These are phyloP conservation scores for Chlorella sp. DNA, from an alignment of 139 green algal species.

Conservation along the genomic window DNA sequence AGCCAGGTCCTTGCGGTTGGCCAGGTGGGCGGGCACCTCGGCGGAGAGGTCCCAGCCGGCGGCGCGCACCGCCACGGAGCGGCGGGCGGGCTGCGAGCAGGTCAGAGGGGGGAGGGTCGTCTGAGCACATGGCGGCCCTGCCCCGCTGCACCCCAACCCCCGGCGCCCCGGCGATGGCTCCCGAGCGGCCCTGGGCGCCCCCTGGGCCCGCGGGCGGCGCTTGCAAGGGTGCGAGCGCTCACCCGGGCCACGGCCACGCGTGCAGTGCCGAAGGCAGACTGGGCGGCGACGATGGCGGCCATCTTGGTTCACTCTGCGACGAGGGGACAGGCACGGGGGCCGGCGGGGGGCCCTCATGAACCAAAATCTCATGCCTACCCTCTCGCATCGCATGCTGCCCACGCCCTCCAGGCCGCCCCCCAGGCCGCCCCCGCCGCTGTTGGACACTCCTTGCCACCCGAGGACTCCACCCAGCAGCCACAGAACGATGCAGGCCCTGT, in stretches of 20 bases:
- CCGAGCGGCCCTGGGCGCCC: no score
- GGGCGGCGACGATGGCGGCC: no score
- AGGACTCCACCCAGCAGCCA: no score
- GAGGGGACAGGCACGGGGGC: no score
- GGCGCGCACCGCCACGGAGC: conserved; percentile 31
- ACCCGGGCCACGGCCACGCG: no score
- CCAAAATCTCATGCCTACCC: no score
- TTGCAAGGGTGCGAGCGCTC: no score
- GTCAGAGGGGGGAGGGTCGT: background rate
- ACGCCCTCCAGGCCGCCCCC: background rate
- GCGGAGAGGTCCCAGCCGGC: conserved; percentile 23
- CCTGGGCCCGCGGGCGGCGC: no score
- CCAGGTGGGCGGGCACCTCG: conserved; percentile 40
- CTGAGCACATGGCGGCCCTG: background rate
- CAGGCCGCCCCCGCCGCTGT: background rate
- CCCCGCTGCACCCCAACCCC: background rate
- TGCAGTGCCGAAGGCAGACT: no score
- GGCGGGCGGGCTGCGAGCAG: conserved; percentile 33
- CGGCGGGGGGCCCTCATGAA: no score
- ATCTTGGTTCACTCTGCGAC: no score
- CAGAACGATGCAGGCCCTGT: conserved; percentile 20
- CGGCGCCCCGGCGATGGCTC: background rate
- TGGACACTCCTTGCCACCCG: no score
- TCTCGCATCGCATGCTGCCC: background rate
- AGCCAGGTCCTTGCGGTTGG: conserved; percentile 29